Evolutionary conservation across 768 basidiomycete genomes (phyloP), one percentile per base, ranked within the genome.

Genomic region (Agrocybe pediades): DNA sequence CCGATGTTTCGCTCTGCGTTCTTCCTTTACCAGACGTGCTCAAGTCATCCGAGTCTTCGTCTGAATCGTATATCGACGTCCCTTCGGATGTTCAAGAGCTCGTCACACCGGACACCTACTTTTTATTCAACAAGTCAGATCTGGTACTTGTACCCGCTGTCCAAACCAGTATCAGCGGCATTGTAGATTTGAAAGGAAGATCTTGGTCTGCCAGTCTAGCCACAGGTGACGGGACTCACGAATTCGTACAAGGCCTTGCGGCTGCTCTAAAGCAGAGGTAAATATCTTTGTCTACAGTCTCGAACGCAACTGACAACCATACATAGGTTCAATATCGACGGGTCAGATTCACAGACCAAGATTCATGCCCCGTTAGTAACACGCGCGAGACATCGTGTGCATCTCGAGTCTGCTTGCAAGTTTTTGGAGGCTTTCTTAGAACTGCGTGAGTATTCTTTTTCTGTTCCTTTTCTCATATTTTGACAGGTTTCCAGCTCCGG

Each of bases 81-180:
- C 85, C 87, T 2, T 49, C 72, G n/a, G 68, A 75, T 6, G 61
- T 92, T 20, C 63, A 69, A 26, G 60, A 71, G 4, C 75, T 88
- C 24, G 62, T 92, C 44, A 77, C 71, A 7, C 66, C 76, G 2
- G 63, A 80, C 25, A 93, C 93, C 0, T 74, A 86, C 41, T 73
- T 95, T 45, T 69, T 96, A 6, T 68, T 94, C 59, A 96, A 95
- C 72, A 95, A 96, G 71, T 71, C 71, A 6, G 94, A 96, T 63
- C 69, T 88, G 3, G 53, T 75, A 20, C 29, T 62, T 3, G 42
- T 55, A 5, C 16, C 46, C 9, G 49, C 46, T 23, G 40, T 26
- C 15, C 21, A 9, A 5, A 7, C 9, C 13, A 19, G 26, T 30
- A 46, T 41, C 13, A 8, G 24, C 27, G 9, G 21, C n/a, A 20